phyloP scores from a whole-genome alignment of 108 stramenopile genomes.

The Pelagomonas calceolata region DNA sequence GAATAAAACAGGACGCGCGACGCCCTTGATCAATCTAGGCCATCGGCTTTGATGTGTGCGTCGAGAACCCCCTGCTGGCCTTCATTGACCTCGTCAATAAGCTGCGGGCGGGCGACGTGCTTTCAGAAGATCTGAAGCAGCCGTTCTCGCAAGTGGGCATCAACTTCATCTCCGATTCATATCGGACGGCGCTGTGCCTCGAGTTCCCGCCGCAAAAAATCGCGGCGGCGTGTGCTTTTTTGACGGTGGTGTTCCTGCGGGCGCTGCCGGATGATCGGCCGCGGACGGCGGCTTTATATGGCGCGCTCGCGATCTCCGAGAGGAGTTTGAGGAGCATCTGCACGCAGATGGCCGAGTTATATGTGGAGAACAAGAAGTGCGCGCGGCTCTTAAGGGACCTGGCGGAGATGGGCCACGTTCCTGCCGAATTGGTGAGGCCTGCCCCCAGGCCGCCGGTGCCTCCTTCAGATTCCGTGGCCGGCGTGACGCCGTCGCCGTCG shows the following conservation, averaged over 20 bases:
- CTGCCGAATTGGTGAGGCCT: too few species aligned
- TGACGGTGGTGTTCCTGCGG: neutral
- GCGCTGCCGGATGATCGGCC: neutral
- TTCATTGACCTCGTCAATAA: neutral
- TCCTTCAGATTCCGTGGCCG: too few species aligned
- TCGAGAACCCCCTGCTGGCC: neutral
- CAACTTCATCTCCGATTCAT: neutral
- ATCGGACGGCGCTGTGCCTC: neutral
- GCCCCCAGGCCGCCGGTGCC: too few species aligned
- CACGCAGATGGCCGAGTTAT: too few species aligned
- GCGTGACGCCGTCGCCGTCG: too few species aligned
- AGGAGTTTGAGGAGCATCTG: neutral
- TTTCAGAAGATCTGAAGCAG: neutral
- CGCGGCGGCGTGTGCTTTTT: neutral
- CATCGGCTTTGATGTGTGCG: neutral
- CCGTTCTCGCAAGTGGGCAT: neutral
- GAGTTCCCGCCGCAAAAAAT: neutral
- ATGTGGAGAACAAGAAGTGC: too few species aligned
- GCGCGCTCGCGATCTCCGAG: neutral
- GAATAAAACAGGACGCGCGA: too few species aligned
- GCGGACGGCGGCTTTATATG: neutral
- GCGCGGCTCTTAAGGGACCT: too few species aligned
- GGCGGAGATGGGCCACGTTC: too few species aligned
- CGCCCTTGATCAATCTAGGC: too few species aligned
- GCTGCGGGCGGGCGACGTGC: neutral